Evolutionary conservation across 805 yeast species (phyloP), one percentile per base, ranked within the genome.

Genomic region (Brettanomyces custersianus): DNA sequence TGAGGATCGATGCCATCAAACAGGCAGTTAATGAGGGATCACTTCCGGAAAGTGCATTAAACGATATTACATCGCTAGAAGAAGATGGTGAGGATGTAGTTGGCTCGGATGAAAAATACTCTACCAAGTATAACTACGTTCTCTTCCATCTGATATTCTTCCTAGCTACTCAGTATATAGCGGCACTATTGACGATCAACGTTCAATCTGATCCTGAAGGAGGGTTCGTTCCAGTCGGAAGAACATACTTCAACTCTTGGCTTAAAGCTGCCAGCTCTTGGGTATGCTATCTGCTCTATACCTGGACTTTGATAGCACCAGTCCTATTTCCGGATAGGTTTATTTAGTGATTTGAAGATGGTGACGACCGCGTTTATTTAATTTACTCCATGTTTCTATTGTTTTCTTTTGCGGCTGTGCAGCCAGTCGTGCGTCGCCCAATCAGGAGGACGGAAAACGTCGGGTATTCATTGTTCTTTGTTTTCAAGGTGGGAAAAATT

Each of bases 1-100:
- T 87, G 80, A 68, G 98, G 43, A 69, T 79, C 41, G 87, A 84
- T 51, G 96, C 96, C 1, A 73, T 92, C 27, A 73, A 80, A 45
- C 92, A 87, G 51, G 98, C 98, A 0, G 95, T 92, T n/a, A 88
- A 83, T 38, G 94, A 84, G 50, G 99, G 99, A 0, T 77, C 95
- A 4, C 66, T 92, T 39, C 98, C 98, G 0, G 94, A 81, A 46
- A 80, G 94, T 45, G 98, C 96, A 0, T 66, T 92, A 21, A 69
- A 70, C 34, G 95, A 90, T 47, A 71, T 72, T 35, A 59, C 72
- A 21, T 82, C 84, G 69, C 63, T 77, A 27, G 71, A 68, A 22
- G 63, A 59, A 29, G 71, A 60, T 11, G 71, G 68, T 26, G 62
- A 58, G 31, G 65, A 59, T 27, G 72, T 61, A 11, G 35, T 24